These are phyloP conservation scores for Fusarium succisae DNA, from an alignment of 2,329 filamentous ascomycete species.

Conservation along the genomic window DNA sequence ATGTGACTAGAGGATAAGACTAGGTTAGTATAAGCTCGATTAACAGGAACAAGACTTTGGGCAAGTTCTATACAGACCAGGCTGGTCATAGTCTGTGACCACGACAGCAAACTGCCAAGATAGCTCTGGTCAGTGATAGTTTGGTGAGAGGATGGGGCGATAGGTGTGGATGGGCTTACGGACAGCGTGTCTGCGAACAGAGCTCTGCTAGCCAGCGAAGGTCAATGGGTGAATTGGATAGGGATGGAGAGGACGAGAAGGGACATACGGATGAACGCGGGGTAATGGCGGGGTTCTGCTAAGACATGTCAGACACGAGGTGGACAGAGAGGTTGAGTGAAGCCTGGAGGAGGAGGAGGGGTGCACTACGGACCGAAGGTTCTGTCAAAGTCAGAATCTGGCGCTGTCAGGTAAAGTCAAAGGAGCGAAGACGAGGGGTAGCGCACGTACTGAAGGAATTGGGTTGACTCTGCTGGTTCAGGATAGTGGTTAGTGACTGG, in stretches of 20 bases:
- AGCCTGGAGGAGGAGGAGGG: neutral
- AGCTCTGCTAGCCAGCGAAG: neutral
- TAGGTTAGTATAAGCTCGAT: neutral
- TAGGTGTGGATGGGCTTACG: neutral
- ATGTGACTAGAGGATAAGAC: neutral
- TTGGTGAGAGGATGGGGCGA: neutral
- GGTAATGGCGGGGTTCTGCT: neutral
- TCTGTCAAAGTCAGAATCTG: neutral
- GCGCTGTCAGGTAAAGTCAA: neutral
- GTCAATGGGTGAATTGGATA: neutral
- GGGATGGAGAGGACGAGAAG: neutral
- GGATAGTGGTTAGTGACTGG: neutral
- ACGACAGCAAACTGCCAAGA: neutral
- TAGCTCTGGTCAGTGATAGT: neutral
- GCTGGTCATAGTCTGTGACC: neutral
- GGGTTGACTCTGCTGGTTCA: neutral
- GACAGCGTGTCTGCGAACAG: neutral
- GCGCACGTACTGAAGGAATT: neutral
- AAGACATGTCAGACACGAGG: neutral
- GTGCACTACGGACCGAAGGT: neutral
- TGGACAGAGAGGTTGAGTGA: neutral
- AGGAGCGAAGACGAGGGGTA: neutral
- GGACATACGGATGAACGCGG: neutral
- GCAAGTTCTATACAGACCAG: neutral
- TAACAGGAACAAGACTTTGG: fast-evolving